These are phyloP conservation scores for Conoideocrella luteorostrata DNA, from an alignment of 2,329 filamentous ascomycete species.

Conservation along the genomic window DNA sequence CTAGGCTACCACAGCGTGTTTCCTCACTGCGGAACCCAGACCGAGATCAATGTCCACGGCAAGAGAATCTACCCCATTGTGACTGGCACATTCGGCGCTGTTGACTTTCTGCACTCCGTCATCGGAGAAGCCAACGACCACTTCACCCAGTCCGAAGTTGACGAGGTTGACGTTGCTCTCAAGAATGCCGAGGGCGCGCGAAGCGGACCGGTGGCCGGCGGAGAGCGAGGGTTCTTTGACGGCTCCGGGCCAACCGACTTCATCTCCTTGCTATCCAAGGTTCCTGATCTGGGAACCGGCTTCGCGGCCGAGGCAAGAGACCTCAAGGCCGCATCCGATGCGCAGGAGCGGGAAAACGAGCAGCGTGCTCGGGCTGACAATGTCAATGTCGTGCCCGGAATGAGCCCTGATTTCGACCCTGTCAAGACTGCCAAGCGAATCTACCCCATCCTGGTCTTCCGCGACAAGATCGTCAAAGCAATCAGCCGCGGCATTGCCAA, in stretches of 20 bases:
- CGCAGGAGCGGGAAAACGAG: constrained; percentile 55
- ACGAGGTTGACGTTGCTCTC: constrained; percentile 70
- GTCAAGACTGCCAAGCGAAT: constrained; percentile 73
- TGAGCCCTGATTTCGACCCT: constrained; percentile 71
- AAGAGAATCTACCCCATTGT: constrained; percentile 67
- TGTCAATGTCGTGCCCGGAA: constrained; percentile 61
- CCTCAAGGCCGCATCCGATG: constrained; percentile 54
- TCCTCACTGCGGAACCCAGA: constrained; percentile 61
- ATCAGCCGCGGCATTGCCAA: constrained; percentile 84
- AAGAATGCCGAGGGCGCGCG: constrained; percentile 56
- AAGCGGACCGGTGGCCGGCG: constrained; percentile 26
- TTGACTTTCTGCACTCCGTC: constrained; percentile 79
- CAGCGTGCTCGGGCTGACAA: constrained; percentile 34
- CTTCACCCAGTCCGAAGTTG: constrained; percentile 78
- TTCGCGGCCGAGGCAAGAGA: constrained; percentile 60
- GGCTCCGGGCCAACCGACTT: constrained; percentile 48
- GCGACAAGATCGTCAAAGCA: constrained; percentile 85
- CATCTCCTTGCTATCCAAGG: constrained; percentile 64
- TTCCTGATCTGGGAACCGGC: constrained; percentile 63
- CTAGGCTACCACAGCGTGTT: constrained; percentile 77
- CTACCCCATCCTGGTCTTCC: constrained; percentile 89
- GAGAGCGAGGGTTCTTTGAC: constrained; percentile 36
- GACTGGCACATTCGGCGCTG: constrained; percentile 68
- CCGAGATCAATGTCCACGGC: constrained; percentile 58
- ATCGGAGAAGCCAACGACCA: constrained; percentile 73